phyloP scores from a whole-genome alignment of 1,139 yeast species.

The Dujonia santamariae region DNA sequence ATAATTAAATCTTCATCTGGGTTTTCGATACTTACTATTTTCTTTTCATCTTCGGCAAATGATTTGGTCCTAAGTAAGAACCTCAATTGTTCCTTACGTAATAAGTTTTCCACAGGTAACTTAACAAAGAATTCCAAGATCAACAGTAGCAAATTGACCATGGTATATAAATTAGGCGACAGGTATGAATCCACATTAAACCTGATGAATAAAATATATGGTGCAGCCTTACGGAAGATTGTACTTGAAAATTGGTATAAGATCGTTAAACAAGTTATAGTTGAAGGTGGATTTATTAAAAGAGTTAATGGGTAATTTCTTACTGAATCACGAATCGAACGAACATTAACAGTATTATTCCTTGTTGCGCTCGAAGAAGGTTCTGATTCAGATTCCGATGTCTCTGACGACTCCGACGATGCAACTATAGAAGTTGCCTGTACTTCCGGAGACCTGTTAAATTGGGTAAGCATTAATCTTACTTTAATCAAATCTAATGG shows the following conservation, averaged over 20 bases:
- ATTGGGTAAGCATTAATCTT: conserved; percentile 65
- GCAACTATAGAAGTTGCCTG: conserved; percentile 12
- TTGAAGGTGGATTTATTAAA: conserved; percentile 54
- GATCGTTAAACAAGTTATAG: conserved; percentile 50
- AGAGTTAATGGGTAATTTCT: conserved; percentile 37
- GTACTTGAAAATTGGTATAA: conserved; percentile 63
- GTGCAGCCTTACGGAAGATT: conserved; percentile 66
- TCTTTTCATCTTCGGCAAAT: conserved; percentile 23
- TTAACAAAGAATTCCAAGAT: conserved; percentile 68
- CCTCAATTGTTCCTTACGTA: conserved; percentile 78
- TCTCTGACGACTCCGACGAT: neutral
- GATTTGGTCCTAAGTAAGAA: conserved; percentile 49
- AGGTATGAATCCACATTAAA: conserved; percentile 69
- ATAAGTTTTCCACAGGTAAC: conserved; percentile 83
- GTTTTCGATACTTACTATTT: conserved; percentile 37
- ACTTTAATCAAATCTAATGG: conserved; percentile 84
- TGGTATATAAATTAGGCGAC: conserved; percentile 57
- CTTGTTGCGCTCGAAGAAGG: neutral
- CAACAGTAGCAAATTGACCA: conserved; percentile 54
- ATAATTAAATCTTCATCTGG: conserved; percentile 51
- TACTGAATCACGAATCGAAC: conserved; percentile 40
- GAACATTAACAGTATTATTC: conserved; percentile 15
- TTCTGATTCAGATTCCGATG: neutral
- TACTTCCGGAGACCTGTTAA: too few species aligned
- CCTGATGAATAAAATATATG: conserved; percentile 62